phyloP scores from a whole-genome alignment of 2,329 filamentous ascomycete species.

The Penicillium sclerotigenum region DNA sequence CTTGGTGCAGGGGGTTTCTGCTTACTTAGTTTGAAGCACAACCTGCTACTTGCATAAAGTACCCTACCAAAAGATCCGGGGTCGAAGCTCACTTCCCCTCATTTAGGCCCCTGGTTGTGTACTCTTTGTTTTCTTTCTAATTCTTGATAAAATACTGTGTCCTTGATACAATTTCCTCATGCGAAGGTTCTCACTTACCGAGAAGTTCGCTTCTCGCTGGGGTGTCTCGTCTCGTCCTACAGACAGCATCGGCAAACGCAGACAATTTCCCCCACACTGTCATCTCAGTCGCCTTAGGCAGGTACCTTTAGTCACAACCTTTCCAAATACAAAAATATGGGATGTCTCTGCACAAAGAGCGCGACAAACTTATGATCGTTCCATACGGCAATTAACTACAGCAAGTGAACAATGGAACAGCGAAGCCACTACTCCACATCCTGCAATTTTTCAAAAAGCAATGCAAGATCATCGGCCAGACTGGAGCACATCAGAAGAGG shows the following conservation, averaged over 20 bases:
- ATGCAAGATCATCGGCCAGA: not conserved
- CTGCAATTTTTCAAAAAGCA: not conserved
- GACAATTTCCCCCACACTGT: not conserved
- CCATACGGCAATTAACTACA: not conserved
- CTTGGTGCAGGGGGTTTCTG: not conserved
- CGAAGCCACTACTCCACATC: constrained; percentile 1
- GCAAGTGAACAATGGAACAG: not conserved
- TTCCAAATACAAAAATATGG: not conserved
- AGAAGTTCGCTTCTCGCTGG: constrained; percentile 31
- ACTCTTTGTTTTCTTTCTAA: not conserved
- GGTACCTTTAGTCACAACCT: not conserved
- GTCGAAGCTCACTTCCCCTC: constrained; percentile 20
- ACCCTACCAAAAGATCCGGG: constrained; percentile 9
- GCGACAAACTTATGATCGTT: not conserved
- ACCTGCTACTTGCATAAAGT: constrained; percentile 15
- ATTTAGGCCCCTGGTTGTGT: constrained; percentile 6
- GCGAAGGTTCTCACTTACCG: constrained; percentile 26
- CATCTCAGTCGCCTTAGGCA: not conserved
- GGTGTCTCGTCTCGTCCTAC: constrained; percentile 24
- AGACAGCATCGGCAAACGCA: constrained; percentile 9
- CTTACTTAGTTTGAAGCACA: constrained; percentile 7
- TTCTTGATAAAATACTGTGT: not conserved
- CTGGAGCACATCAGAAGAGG: constrained; percentile 14
- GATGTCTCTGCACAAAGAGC: not conserved
- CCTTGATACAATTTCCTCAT: constrained; percentile 12